Percentiles rank a stretch among this genome's conserved stretches.
phyloP scores from a whole-genome alignment of 75 land plant species.

The Cunninghamia lanceolata region DNA sequence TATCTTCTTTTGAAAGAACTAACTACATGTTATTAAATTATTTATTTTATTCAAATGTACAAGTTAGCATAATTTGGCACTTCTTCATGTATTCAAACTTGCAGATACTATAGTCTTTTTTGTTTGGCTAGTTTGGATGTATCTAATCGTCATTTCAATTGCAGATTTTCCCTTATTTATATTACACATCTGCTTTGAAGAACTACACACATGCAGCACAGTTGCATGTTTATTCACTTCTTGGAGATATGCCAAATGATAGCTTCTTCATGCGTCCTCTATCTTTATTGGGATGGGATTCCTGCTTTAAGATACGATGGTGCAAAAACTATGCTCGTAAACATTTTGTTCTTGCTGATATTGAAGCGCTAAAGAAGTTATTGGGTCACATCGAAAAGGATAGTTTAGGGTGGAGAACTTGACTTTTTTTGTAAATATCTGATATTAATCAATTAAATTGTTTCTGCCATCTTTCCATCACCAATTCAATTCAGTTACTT shows the following conservation, averaged over 20 bases:
- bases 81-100: not conserved
- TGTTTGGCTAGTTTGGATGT: constrained; percentile 6
- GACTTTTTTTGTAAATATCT: not conserved
- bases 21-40: not conserved
- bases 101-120: not conserved
- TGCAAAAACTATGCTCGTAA: constrained; percentile 45
- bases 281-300: constrained; percentile 40
- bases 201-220: constrained; percentile 48
- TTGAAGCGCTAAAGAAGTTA: constrained; percentile 20
- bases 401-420: not conserved
- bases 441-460: not conserved
- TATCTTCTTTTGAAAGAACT: not conserved
- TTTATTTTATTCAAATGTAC: not conserved
- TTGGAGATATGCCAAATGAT: constrained; percentile 28
- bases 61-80: not conserved
- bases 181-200: constrained; percentile 33
- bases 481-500: not conserved
- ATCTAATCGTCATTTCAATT: constrained; percentile 6
- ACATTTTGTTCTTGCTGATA: constrained; percentile 32
- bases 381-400: constrained; percentile 4
- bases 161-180: constrained; percentile 49
- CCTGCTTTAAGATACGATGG: constrained; percentile 33
- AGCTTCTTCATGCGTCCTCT: constrained; percentile 19
- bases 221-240: constrained; percentile 27
- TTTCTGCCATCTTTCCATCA: not conserved